Evolutionary conservation across 2,329 filamentous ascomycete genomes (phyloP).

Genomic region (Fusarium tanahbumbuense): DNA sequence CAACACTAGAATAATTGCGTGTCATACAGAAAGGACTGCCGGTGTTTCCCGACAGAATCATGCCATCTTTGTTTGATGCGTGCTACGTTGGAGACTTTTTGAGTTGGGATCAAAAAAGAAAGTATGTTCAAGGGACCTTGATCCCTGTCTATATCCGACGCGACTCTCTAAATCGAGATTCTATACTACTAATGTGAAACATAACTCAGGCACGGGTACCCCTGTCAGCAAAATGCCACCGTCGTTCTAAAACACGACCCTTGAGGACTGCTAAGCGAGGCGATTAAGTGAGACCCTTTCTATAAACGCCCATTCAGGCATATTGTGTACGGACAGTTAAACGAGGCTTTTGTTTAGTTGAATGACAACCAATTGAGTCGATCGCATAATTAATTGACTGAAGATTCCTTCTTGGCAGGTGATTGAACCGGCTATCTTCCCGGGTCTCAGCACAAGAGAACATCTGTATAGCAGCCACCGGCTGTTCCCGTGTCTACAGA

Average conservation of each 20-base stretch:
- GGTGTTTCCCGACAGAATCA: constrained; percentile 47
- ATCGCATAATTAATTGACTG: background rate
- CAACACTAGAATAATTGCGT: constrained; percentile 30
- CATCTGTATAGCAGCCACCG: background rate
- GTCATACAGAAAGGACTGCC: constrained; percentile 30
- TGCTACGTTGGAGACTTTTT: constrained; percentile 11
- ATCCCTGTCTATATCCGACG: constrained; percentile 18
- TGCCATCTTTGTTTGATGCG: constrained; percentile 42
- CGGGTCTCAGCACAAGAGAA: background rate
- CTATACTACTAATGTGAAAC: constrained; percentile 31
- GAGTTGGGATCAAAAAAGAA: constrained; percentile 26
- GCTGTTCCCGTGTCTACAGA: constrained; percentile 7
- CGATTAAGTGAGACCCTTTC: constrained; percentile 7
- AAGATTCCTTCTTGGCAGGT: background rate
- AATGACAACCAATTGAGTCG: background rate
- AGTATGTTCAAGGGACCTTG: constrained; percentile 18
- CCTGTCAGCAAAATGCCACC: constrained; percentile 23
- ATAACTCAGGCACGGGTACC: constrained; percentile 32
- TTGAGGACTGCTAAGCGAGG: background rate
- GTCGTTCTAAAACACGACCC: background rate
- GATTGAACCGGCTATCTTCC: constrained; percentile 3
- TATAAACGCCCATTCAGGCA: constrained; percentile 26
- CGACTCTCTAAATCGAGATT: constrained; percentile 22
- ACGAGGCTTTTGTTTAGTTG: background rate
- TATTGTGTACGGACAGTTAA: background rate